These are phyloP conservation scores for Penicillium palitans DNA, from an alignment of 2,329 filamentous ascomycete genomes.

Conservation along the genomic window DNA sequence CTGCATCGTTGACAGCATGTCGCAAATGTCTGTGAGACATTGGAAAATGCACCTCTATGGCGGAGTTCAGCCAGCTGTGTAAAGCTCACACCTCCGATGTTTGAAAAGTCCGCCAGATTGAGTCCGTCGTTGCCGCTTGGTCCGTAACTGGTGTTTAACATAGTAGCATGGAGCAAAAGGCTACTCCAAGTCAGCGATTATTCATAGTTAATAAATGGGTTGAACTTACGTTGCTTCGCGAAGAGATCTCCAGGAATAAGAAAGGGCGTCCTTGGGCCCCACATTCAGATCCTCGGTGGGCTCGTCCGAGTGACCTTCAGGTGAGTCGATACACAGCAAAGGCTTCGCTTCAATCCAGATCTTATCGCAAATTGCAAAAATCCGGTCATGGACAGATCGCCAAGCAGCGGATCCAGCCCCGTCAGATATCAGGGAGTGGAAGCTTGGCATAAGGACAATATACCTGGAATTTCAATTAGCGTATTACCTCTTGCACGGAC, in stretches of 20 bases:
- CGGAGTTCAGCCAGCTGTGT: constrained; percentile 77
- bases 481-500: not conserved
- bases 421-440: constrained; percentile 37
- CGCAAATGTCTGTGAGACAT: constrained; percentile 84
- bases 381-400: constrained; percentile 44
- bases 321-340: constrained; percentile 88
- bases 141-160: constrained; percentile 55
- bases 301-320: constrained; percentile 72
- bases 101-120: constrained; percentile 60
- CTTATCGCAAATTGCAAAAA: constrained; percentile 62
- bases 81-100: constrained; percentile 74
- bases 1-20: constrained; percentile 71
- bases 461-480: constrained; percentile 38
- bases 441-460: constrained; percentile 49
- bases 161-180: constrained; percentile 66
- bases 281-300: constrained; percentile 69
- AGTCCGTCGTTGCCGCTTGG: constrained; percentile 47
- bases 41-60: constrained; percentile 90
- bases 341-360: constrained; percentile 76
- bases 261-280: constrained; percentile 81
- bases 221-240: constrained; percentile 78
- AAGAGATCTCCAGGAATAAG: constrained; percentile 92
- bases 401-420: constrained; percentile 26
- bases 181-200: constrained; percentile 48
- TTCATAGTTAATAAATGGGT: not conserved